phyloP scores from a whole-genome alignment of 768 basidiomycete species.

The Gloeostereum incarnatum region DNA sequence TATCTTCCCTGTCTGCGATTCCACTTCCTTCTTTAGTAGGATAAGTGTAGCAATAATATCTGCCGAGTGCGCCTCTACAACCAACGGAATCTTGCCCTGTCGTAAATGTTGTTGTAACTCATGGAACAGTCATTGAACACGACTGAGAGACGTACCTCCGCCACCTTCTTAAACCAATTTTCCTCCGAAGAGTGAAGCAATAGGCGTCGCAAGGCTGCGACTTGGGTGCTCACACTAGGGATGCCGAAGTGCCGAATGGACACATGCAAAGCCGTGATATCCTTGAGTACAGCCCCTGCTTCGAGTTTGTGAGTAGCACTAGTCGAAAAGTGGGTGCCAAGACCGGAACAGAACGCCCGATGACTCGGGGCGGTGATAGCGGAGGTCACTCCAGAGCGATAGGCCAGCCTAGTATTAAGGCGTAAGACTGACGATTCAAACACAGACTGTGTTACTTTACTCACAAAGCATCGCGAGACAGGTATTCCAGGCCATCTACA shows the following conservation, averaged over 20 bases:
- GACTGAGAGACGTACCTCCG: constrained; percentile 20
- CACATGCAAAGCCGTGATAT: constrained; percentile 59
- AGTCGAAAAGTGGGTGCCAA: constrained; percentile 59
- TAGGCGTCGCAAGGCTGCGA: constrained; percentile 61
- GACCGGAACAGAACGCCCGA: constrained; percentile 43
- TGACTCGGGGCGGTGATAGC: constrained; percentile 56
- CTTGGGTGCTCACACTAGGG: constrained; percentile 71
- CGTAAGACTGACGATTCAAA: background rate
- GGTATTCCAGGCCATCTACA: constrained; percentile 67
- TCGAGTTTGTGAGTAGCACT: constrained; percentile 52
- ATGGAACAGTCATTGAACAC: background rate
- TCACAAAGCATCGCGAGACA: constrained; percentile 61
- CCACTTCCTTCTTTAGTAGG: constrained; percentile 56
- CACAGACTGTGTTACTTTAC: no score
- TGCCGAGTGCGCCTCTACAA: constrained; percentile 66
- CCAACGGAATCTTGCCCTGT: constrained; percentile 64
- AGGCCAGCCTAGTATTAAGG: constrained; percentile 40
- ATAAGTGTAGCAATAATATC: constrained; percentile 79
- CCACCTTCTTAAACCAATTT: constrained; percentile 36
- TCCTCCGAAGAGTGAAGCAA: constrained; percentile 33
- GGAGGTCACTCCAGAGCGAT: constrained; percentile 62
- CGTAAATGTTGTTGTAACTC: background rate
- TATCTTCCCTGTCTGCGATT: constrained; percentile 27
- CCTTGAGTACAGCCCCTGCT: constrained; percentile 52
- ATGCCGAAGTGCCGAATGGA: constrained; percentile 38